Percentiles rank a stretch among this genome's conserved stretches.
Evolutionary conservation across 352 stramenopile genomes (phyloP).

Genomic region (Peronospora tabacina): DNA sequence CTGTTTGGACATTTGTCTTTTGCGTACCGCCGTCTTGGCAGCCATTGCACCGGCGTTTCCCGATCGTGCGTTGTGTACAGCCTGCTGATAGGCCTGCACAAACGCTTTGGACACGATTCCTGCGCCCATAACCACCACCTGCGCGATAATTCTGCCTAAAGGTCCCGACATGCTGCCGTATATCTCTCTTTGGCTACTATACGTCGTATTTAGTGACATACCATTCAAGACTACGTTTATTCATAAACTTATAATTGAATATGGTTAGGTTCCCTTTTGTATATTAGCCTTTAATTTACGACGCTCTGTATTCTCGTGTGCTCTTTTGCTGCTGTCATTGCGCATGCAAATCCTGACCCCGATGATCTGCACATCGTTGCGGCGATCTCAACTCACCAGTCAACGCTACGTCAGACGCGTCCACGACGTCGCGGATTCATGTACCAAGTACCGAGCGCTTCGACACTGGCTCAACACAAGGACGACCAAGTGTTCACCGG

Average conservation of each 20-base stretch:
- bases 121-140: constrained; percentile 77
- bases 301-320: constrained; percentile 32
- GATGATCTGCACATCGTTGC: too few species aligned
- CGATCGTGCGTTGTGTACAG: constrained; percentile 76
- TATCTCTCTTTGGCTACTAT: background rate
- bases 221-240: too few species aligned
- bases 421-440: too few species aligned
- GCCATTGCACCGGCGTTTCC: constrained; percentile 64
- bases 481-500: too few species aligned
- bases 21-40: constrained; percentile 54
- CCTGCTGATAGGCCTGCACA: constrained; percentile 85
- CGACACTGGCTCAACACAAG: too few species aligned
- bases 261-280: too few species aligned
- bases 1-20: constrained; percentile 68
- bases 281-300: too few species aligned
- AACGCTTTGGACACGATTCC: constrained; percentile 82
- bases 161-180: constrained; percentile 57
- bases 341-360: constrained; percentile 4
- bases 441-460: too few species aligned
- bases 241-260: too few species aligned
- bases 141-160: constrained; percentile 70
- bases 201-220: constrained; percentile 4
- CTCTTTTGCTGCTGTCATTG: constrained; percentile 39
- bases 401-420: too few species aligned
- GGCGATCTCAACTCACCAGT: too few species aligned